These are phyloP conservation scores for Hamamelis virginiana DNA, from an alignment of 164 flowering plant species.

Conservation along the genomic window DNA sequence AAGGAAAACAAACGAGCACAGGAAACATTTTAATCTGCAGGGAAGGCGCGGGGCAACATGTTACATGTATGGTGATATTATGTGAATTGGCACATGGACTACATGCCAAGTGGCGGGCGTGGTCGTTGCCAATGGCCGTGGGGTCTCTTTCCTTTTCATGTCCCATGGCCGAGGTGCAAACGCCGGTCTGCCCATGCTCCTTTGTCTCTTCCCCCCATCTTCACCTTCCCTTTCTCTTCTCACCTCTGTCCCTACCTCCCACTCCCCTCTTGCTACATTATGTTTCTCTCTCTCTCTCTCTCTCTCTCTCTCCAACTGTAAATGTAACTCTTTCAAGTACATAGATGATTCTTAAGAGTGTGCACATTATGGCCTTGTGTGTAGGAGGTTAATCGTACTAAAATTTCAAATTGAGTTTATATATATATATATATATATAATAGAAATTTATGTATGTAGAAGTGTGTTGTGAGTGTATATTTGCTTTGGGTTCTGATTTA, in stretches of 20 bases:
- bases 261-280: slow-evolving; percentile 6
- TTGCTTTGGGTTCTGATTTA: no score
- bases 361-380: no score
- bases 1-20: neutral
- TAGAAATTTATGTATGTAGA: no score
- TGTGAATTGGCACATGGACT: slow-evolving; percentile 17
- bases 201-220: slow-evolving; percentile 14
- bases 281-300: slow-evolving; percentile 2
- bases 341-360: no score
- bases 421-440: no score
- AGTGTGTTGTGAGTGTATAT: no score
- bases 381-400: no score
- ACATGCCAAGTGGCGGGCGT: slow-evolving; percentile 19
- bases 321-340: no score
- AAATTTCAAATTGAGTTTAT: no score
- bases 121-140: slow-evolving; percentile 16
- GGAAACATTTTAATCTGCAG: neutral
- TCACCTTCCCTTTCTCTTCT: neutral
- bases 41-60: slow-evolving; percentile 1
- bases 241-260: slow-evolving; percentile 10
- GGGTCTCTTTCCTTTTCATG: slow-evolving; percentile 8
- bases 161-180: slow-evolving; percentile 7
- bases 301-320: neutral
- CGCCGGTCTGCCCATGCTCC: slow-evolving; percentile 30
- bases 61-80: no score